Evolutionary conservation across 1,284 basidiomycete species (phyloP).

Genomic region (Hortiboletus rubellus): DNA sequence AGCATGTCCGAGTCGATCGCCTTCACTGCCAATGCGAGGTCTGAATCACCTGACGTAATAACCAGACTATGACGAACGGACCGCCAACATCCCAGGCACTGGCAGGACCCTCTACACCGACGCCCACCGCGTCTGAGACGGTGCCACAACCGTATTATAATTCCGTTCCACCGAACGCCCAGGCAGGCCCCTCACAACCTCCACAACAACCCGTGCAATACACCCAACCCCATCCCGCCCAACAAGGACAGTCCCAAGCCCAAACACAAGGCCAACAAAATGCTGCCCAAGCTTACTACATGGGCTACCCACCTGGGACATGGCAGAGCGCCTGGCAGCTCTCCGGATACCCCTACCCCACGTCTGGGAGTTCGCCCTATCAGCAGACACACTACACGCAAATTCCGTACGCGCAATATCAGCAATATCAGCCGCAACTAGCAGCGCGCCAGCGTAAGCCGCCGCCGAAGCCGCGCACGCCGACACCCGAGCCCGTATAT

Average conservation of each 20-base stretch:
- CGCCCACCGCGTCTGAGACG: conserved; percentile 15
- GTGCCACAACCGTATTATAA: conserved; percentile 7
- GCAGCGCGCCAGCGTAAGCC: conserved; percentile 32
- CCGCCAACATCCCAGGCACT: conserved; percentile 18
- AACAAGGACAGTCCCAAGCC: conserved; percentile 19
- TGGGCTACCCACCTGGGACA: conserved; percentile 33
- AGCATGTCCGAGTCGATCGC: too few species aligned
- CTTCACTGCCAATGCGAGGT: too few species aligned
- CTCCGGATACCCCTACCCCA: conserved; percentile 32
- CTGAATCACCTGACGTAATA: too few species aligned
- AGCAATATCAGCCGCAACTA: conserved; percentile 33
- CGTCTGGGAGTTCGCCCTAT: conserved; percentile 32
- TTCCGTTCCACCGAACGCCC: conserved; percentile 11
- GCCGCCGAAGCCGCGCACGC: conserved; percentile 31
- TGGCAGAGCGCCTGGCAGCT: conserved; percentile 38
- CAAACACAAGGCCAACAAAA: conserved; percentile 31
- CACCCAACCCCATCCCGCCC: conserved; percentile 18
- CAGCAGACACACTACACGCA: conserved; percentile 37
- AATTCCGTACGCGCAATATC: conserved; percentile 35
- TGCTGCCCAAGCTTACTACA: conserved; percentile 32
- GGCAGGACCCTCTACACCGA: conserved; percentile 17
- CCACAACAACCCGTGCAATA: conserved; percentile 20
- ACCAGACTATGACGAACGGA: conserved; percentile 23
- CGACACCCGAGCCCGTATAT: conserved; percentile 43
- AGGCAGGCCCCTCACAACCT: conserved; percentile 21